Evolutionary conservation across 2,329 filamentous ascomycete species (phyloP).

Genomic region (Mycocentrospora acerina): DNA sequence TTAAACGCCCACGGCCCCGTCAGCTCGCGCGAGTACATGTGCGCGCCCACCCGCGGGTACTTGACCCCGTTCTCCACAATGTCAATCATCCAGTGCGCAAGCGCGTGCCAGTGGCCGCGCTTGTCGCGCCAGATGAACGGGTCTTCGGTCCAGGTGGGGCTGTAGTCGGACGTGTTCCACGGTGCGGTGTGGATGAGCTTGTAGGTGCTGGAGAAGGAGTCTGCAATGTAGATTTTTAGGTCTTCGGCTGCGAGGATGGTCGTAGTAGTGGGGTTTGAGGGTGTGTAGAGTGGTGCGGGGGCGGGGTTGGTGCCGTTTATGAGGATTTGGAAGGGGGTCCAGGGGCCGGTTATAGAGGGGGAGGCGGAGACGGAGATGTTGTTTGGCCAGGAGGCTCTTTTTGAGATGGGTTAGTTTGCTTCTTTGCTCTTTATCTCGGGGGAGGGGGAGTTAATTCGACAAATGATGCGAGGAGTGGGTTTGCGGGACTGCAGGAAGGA

Average conservation of each 20-base stretch:
- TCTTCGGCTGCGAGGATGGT: conserved; percentile 42
- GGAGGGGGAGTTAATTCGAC: not conserved
- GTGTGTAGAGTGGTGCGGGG: conserved; percentile 42
- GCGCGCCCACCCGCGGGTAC: conserved; percentile 37
- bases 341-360: conserved; percentile 13
- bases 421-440: not conserved
- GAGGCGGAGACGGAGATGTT: conserved; percentile 21
- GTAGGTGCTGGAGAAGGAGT: conserved; percentile 31
- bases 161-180: conserved; percentile 25
- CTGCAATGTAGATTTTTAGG: conserved; percentile 38
- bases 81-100: conserved; percentile 40
- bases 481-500: not conserved
- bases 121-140: conserved; percentile 42
- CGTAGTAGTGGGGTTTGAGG: conserved; percentile 23
- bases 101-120: conserved; percentile 38
- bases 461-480: too few species aligned
- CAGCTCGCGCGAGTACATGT: conserved; percentile 33
- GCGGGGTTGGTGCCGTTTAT: conserved; percentile 48
- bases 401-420: too few species aligned
- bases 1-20: conserved; percentile 38
- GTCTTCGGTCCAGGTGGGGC: conserved; percentile 29
- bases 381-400: conserved; percentile 14
- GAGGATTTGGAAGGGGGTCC: conserved; percentile 12
- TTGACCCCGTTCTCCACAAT: conserved; percentile 25
- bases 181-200: conserved; percentile 14